These are phyloP conservation scores for Malassezia equina DNA, from an alignment of 1,284 basidiomycete genomes.

Conservation along the genomic window DNA sequence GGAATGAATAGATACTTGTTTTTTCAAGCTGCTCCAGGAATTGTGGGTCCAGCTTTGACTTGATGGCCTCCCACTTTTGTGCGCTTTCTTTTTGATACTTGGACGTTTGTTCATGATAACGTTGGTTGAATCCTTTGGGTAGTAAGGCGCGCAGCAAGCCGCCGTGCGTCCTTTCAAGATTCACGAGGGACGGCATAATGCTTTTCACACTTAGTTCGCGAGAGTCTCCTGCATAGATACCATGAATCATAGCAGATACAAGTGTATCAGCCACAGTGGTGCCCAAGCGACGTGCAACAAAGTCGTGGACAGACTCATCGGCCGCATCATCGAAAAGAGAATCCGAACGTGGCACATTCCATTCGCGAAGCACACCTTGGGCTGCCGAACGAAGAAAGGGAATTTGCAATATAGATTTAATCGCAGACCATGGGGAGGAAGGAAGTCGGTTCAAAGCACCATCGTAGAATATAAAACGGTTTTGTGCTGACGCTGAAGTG, in stretches of 20 bases:
- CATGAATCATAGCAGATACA: conserved; percentile 76
- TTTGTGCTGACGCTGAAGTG: conserved; percentile 61
- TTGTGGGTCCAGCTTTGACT: conserved; percentile 50
- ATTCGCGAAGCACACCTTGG: conserved; percentile 53
- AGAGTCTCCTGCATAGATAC: conserved; percentile 82
- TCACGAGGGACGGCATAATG: conserved; percentile 65
- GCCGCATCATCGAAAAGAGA: conserved; percentile 16
- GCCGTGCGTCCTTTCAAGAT: conserved; percentile 61
- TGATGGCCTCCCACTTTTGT: conserved; percentile 26
- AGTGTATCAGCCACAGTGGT: conserved; percentile 61
- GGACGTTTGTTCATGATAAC: conserved; percentile 14
- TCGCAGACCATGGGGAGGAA: conserved; percentile 50
- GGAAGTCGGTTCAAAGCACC: conserved; percentile 53
- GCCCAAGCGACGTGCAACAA: conserved; percentile 69
- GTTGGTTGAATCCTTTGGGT: conserved; percentile 21
- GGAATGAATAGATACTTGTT: conserved; percentile 68
- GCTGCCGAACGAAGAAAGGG: conserved; percentile 30
- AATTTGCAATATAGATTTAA: conserved; percentile 30
- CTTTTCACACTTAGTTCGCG: conserved; percentile 63
- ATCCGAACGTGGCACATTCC: conserved; percentile 15
- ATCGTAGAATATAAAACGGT: conserved; percentile 63
- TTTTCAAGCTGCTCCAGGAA: conserved; percentile 54
- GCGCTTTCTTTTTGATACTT: conserved; percentile 7
- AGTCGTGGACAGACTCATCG: conserved; percentile 74
- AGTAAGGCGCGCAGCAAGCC: conserved; percentile 62